phyloP scores from a whole-genome alignment of 2,329 filamentous ascomycete genomes.

The Colletotrichum somersetense region DNA sequence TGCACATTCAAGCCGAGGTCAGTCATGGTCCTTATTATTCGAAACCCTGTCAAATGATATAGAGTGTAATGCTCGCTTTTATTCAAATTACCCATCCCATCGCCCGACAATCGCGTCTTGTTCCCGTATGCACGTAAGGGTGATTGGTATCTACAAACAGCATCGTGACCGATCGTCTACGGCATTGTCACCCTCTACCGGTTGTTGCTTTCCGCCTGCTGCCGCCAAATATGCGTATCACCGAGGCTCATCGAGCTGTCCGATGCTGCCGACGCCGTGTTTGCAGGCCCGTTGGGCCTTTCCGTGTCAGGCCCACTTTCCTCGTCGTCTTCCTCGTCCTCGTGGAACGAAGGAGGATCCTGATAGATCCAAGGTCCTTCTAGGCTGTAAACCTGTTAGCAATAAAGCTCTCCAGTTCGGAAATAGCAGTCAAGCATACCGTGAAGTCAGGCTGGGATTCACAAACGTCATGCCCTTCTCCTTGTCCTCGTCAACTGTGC shows the following conservation, averaged over 20 bases:
- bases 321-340: slow-evolving; percentile 31
- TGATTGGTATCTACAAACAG: slow-evolving; percentile 33
- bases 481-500: slow-evolving; percentile 78
- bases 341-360: slow-evolving; percentile 61
- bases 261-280: slow-evolving; percentile 50
- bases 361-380: slow-evolving; percentile 77
- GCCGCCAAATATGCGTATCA: slow-evolving; percentile 64
- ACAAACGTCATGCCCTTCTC: slow-evolving; percentile 79
- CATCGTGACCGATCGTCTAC: background rate
- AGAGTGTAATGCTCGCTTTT: slow-evolving; percentile 31
- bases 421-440: slow-evolving; percentile 59
- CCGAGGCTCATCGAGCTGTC: slow-evolving; percentile 62
- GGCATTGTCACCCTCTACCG: background rate
- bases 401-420: background rate
- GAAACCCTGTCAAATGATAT: slow-evolving; percentile 21
- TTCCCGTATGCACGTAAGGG: slow-evolving; percentile 25
- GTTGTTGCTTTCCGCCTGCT: slow-evolving; percentile 42
- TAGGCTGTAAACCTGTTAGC: slow-evolving; percentile 60
- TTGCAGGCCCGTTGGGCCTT: slow-evolving; percentile 19
- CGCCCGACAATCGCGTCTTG: background rate
- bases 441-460: slow-evolving; percentile 79
- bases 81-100: slow-evolving; percentile 13
- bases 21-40: background rate
- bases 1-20: background rate
- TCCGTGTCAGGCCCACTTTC: slow-evolving; percentile 23